Evolutionary conservation across 179 eudicot species (phyloP), one percentile per base, ranked within the genome.

Genomic region (Actinidia chinensis): DNA sequence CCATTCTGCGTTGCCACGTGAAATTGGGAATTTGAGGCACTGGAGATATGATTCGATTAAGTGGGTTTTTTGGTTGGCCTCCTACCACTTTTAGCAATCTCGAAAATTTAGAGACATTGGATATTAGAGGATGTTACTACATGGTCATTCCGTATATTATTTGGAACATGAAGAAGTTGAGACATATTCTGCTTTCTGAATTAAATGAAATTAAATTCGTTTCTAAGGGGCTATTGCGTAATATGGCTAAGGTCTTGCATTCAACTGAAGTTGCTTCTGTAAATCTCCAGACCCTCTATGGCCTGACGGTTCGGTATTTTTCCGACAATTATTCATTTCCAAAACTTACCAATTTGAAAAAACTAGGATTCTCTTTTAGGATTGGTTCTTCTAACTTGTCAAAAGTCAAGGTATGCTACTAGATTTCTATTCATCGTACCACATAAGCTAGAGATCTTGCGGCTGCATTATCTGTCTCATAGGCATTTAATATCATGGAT

Each of bases 11-110:
- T 10, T 23, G 22, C 42, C 43, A 12, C 13, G 61, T 42, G 78
- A 75, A 60, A 56, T 75, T 42, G 78, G 55, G 3, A 60, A 43
- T 18, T 60, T 74, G 18, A 59, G 11, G 15, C 68, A 74, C 77
- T 36, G 58, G 47, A 43, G 40, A 4, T 46, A 58, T 60, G 40
- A n/a, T 71, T 50, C 5, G n/a, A 12, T 48, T 22, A 4, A n/a
- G 28, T 25, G 61, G 54, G 11, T 15, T 0, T 58, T 4, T 0
- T 13, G 3, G 20, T 20, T 42, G 44, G 14, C 47, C 61, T 15
- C 78, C 78, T 43, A 9, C 10, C 17, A 22, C 55, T 4, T 59
- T 75, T 5, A 23, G 69, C n/a, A 60, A 61, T 8, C 64, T 75
- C 9, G 13, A 13, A 22, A 61, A 5, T 75, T 22, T 75, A 20